These are phyloP conservation scores for Lactifluus hygrophoroides DNA, from an alignment of 768 basidiomycete species.

Conservation along the genomic window DNA sequence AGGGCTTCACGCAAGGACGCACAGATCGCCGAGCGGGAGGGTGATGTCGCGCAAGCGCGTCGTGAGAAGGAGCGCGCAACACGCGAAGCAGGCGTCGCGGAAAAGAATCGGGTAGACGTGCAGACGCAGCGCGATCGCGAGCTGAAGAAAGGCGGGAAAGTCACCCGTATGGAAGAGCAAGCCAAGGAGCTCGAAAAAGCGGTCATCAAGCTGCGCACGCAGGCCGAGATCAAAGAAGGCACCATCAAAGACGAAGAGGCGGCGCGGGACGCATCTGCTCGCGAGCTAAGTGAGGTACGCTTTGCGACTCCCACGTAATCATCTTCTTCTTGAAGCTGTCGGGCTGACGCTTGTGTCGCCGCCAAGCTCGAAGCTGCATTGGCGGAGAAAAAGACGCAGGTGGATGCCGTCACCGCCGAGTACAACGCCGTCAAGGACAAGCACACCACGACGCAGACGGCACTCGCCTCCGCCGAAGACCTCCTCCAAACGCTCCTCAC, in stretches of 20 bases:
- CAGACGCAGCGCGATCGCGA: constrained; percentile 76
- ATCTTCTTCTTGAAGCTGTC: too few species aligned
- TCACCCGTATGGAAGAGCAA: constrained; percentile 76
- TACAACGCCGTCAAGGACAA: constrained; percentile 61
- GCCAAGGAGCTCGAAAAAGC: constrained; percentile 72
- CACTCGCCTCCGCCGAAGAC: constrained; percentile 71
- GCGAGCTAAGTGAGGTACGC: constrained; percentile 55
- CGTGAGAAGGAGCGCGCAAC: constrained; percentile 41
- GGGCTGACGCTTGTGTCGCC: too few species aligned
- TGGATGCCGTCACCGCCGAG: constrained; percentile 43
- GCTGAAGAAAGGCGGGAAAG: constrained; percentile 85
- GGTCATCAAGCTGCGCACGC: constrained; percentile 73
- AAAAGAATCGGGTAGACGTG: constrained; percentile 58
- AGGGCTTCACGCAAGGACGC: constrained; percentile 46
- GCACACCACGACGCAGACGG: constrained; percentile 50
- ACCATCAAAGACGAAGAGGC: constrained; percentile 74
- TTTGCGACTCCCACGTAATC: too few species aligned
- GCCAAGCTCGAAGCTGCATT: constrained; percentile 55
- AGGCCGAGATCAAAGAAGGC: constrained; percentile 71
- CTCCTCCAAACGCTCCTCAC: constrained; percentile 93
- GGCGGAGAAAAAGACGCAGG: constrained; percentile 50
- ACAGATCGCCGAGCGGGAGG: constrained; percentile 44
- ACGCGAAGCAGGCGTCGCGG: constrained; percentile 52
- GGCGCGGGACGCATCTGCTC: constrained; percentile 42
- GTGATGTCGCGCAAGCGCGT: constrained; percentile 39